A percentile compares a stretch with the other conserved stretches of the same genome.
These are phyloP conservation scores for Suillus sp. DNA, from an alignment of 768 basidiomycete genomes.

Conservation along the genomic window DNA sequence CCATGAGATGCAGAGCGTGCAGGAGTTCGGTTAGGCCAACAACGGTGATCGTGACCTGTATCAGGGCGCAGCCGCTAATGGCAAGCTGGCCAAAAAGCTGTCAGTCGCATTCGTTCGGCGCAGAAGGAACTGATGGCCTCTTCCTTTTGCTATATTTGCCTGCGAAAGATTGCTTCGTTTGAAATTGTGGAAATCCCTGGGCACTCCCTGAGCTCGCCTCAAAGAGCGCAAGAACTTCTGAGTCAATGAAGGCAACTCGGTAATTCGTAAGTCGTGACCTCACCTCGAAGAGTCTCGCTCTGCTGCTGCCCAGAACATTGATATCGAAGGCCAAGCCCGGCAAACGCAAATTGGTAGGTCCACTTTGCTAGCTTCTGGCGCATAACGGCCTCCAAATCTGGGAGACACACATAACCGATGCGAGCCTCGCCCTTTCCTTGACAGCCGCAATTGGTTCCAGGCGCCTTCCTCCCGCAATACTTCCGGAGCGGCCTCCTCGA, in stretches of 20 bases:
- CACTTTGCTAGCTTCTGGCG: neutral
- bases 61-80: neutral
- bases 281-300: neutral
- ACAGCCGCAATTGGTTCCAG: neutral
- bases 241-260: neutral
- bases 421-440: neutral
- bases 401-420: neutral
- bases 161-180: neutral
- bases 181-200: neutral
- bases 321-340: neutral
- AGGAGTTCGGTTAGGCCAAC: neutral
- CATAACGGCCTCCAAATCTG: neutral
- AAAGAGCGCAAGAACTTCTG: neutral
- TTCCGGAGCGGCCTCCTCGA: neutral
- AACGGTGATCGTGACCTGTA: neutral
- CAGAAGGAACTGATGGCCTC: neutral
- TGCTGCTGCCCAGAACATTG: neutral
- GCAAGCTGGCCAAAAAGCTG: neutral
- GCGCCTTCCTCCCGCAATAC: neutral
- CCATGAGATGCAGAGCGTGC: neutral
- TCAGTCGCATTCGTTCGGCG: neutral
- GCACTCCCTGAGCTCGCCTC: neutral
- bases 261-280: neutral
- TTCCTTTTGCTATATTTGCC: neutral
- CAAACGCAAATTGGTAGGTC: neutral